Evolutionary conservation across 768 basidiomycete species (phyloP), one percentile per base, ranked within the genome.

Genomic region (Russula compacta): DNA sequence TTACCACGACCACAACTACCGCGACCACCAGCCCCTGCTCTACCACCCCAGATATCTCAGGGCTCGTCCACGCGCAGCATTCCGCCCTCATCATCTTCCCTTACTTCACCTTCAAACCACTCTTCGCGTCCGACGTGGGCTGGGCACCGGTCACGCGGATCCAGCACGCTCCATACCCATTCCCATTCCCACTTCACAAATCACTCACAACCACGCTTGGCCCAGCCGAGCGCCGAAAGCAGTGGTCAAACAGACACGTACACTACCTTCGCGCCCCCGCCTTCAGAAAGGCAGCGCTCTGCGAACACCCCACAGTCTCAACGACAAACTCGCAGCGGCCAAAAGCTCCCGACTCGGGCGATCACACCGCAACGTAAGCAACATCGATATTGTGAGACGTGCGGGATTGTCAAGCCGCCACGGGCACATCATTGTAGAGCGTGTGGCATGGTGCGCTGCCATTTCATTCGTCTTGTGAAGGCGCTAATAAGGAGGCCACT

Each of bases 361-460:
- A 35, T 75, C 11, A 78, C 82, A 1, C 72, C 84, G 2, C 74
- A 92, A 36, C 71, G 77, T 4, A 84, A 86, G 17, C 82, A 82
- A 57, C 77, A 84, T 68, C 76, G 89, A 46, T 92, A 87, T 70
- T 92, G 90, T 69, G 63, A 65, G 4, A 72, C 70, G 9, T 89
- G 90, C 61, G 76, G 73, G 29, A 77, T 91, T 46, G 72, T 87
- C 55, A 92, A 91, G 69, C 91, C 91, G 0, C 79, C 81, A 60
- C 72, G 90, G 44, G 73, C 88, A 10, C 91, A 93, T 71, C 91
- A 94, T 70, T 94, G 91, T 71, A 77, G 87, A 38, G 74, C 75
- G 43, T 94, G 92, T 74, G 91, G 87, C n/a, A 90, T 83, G 11
- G 89, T 90, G 64, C 68, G 86, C 76, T 29, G 3, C 9, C 44